Conservation (phyloP, 75 land plant genomes). For the Pinus tabuliformis region DNA sequence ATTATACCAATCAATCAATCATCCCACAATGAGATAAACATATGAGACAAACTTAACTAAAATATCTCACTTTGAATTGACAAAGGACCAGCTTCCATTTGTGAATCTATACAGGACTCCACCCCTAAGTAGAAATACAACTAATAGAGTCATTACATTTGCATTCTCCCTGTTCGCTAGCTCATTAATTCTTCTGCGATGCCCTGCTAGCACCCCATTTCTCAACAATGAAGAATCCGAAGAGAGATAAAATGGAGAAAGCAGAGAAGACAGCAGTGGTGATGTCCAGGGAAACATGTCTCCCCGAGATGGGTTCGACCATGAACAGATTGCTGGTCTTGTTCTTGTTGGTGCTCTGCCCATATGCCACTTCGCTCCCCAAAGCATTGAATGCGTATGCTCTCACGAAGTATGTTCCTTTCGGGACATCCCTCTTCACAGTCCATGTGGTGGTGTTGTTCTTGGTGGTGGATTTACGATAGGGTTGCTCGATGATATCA, state of each 20-base stretch:
- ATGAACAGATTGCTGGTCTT: constrained; percentile 51
- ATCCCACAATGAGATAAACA: too few species aligned
- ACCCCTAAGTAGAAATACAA: too few species aligned
- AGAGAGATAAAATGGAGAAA: constrained; percentile 69
- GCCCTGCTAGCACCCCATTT: constrained; percentile 24
- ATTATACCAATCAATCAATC: too few species aligned
- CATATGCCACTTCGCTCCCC: constrained; percentile 56
- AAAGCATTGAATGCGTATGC: constrained; percentile 54
- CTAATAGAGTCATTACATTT: too few species aligned
- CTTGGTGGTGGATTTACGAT: neutral
- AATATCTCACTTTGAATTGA: too few species aligned
- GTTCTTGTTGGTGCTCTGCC: constrained; percentile 56
- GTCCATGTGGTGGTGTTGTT: constrained; percentile 18
- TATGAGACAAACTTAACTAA: too few species aligned
- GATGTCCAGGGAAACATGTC: constrained; percentile 65
- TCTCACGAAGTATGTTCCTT: constrained; percentile 71
- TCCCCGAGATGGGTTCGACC: constrained; percentile 60
- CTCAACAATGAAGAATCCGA: constrained; percentile 63
- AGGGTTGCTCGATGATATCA: constrained; percentile 27
- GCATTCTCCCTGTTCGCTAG: too few species aligned
- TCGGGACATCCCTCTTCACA: constrained; percentile 50
- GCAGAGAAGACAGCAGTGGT: constrained; percentile 72
- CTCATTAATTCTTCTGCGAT: too few species aligned
- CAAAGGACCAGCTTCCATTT: too few species aligned
- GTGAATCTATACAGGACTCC: too few species aligned